Evolutionary conservation across 208 protist species (phyloP).

Genomic region (Phytomonas sp.): DNA sequence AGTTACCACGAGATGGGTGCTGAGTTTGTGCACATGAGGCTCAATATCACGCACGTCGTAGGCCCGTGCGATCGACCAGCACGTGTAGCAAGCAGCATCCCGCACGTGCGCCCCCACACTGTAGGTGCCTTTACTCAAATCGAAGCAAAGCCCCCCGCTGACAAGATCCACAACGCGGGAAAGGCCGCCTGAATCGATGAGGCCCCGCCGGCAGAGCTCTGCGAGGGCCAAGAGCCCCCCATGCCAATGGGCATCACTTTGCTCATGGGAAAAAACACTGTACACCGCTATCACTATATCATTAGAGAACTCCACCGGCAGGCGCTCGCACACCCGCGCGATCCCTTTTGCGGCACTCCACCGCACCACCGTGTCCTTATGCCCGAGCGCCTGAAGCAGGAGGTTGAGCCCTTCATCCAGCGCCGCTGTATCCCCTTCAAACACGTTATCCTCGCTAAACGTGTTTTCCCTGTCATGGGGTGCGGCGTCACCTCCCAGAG

Average conservation of each 20-base stretch:
- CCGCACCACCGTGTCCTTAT: slow-evolving; percentile 93
- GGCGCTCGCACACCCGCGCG: slow-evolving; percentile 88
- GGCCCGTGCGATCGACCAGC: slow-evolving; percentile 97
- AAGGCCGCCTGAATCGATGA: slow-evolving; percentile 85
- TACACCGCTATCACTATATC: slow-evolving; percentile 87
- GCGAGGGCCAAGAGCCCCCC: slow-evolving; percentile 94
- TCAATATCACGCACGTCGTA: slow-evolving; percentile 90
- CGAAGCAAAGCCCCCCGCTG: slow-evolving; percentile 85
- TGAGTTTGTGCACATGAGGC: slow-evolving; percentile 70
- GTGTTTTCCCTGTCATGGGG: slow-evolving; percentile 6
- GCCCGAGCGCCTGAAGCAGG: slow-evolving; percentile 57
- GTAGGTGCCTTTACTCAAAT: slow-evolving; percentile 91
- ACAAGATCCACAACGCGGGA: slow-evolving; percentile 64
- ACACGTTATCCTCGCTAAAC: slow-evolving; percentile 22
- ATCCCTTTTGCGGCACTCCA: slow-evolving; percentile 97
- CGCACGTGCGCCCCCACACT: slow-evolving; percentile 96
- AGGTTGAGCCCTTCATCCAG: slow-evolving; percentile 72
- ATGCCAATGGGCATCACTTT: slow-evolving; percentile 88
- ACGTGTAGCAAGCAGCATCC: slow-evolving; percentile 97
- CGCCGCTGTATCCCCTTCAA: slow-evolving; percentile 54
- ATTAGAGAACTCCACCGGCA: slow-evolving; percentile 82
- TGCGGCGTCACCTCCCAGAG: neutral
- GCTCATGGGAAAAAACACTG: slow-evolving; percentile 46
- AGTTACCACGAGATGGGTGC: slow-evolving; percentile 64
- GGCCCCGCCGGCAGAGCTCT: slow-evolving; percentile 92